Base-by-base conservation (phyloP, 495 filamentous ascomycete species). In the Annulohypoxylon bovei region DNA sequence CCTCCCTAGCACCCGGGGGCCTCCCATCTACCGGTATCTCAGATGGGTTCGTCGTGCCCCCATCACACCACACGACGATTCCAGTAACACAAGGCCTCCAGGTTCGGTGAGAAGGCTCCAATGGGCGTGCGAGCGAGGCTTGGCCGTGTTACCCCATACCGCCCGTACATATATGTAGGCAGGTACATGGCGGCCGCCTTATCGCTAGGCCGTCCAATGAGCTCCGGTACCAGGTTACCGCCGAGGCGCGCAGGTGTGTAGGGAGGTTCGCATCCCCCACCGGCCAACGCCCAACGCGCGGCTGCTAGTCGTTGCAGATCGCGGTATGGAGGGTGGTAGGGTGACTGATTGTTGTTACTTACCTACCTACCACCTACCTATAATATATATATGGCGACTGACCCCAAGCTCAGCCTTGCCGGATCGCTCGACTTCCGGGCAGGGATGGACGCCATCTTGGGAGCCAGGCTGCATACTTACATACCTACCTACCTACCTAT, bases 271-370 rank as follows among this genome's bases (percentile, higher is more conserved):
- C 33, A 11, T 37, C 14, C 33, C 30, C 30, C 7, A 32, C 4
- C 30, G 30, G 30, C 7, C 30, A 33, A 32, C 27, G 4, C 4
- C 46, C 23, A 50, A 50, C 23, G 28, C 28, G 49, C 49, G 49
- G 49, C 49, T 53, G 11, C 49, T n/a, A 53, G n/a, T 18, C 49
- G 49, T 53, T 33, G 49, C 28, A 53, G 60, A 63, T 14, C 14
- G n/a, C n/a, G n/a, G n/a, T n/a, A n/a, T 27, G 20, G 54, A 11
- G 54, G 54, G 54, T 42, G 20, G 9, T n/a, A n/a, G 16, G 37
- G 14, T 40, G 49, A 28, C 25, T n/a, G n/a, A n/a, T n/a, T n/a
- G n/a, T n/a, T n/a, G 54, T 57, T 25, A 56, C 25, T 14, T 52
- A 25, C 47, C n/a, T n/a, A n/a, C n/a, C n/a, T n/a, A n/a, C n/a